Base-by-base conservation (phyloP, 805 yeast genomes). In the Wilhelminamyces savonicus region DNA sequence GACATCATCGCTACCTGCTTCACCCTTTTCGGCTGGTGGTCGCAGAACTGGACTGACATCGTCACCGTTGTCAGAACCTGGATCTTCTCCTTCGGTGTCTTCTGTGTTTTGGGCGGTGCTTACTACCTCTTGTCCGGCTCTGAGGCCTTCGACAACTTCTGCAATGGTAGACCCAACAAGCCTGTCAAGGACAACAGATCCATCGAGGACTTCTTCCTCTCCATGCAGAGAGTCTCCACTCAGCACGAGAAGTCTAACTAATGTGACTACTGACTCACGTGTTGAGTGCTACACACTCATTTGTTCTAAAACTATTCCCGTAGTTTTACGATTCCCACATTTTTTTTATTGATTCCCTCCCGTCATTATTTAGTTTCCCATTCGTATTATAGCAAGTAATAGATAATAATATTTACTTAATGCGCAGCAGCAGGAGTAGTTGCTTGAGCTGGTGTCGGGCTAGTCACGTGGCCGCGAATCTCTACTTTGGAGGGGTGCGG, bases 11-110 rank as follows among this genome's bases (percentile, higher is more conserved):
- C 96, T 47, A 87, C 96, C 41, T 74, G 83, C 77, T 87, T 86
- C 79, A 70, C 86, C 54, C 66, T 86, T 57, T 87, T 85, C 78
- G 96, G 96, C 52, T 87, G 95, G 95, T 86, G 94, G 90, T 82
- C 94, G 46, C 94, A 84, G 68, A 87, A 87, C 79, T 85, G 92
- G 87, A 87, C 90, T 62, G 94, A 90, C 69, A 81, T 87, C 49
- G 95, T 87, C 50, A 79, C 96, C 35, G 94, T 87, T 59, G 88
- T 81, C 62, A 82, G 95, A 75, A 77, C 82, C 66, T 87, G 92
- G 92, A 68, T 87, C 59, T 86, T 84, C 85, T 86, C 96, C 41
- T 82, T 87, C 72, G 96, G 96, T 76, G 81, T 83, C 67, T 87
- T 87, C 90, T 87, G 95, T 75, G 76, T 80, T 66, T 66, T 86